A percentile compares a stretch with the other conserved stretches of the same genome.
Conservation (phyloP, 495 filamentous ascomycete species). For the Haplographium delicatum region DNA sequence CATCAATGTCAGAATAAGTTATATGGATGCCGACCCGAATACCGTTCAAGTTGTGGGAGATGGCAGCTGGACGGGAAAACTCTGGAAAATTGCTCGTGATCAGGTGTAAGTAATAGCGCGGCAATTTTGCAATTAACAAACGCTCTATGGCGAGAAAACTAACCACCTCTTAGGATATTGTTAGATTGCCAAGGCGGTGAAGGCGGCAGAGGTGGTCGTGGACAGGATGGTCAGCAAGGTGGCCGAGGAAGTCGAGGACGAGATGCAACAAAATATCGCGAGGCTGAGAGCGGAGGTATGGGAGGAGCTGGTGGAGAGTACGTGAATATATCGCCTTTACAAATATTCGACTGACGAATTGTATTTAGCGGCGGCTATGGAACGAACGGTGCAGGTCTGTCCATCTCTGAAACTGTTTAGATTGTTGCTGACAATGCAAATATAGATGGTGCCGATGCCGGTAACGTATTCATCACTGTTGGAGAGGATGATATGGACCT, state of each 20-base stretch:
- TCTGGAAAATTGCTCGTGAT: conserved; percentile 26
- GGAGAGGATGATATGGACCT: conserved; percentile 28
- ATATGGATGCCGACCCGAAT: conserved; percentile 9
- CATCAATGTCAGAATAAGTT: conserved; percentile 16
- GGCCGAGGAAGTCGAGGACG: conserved; percentile 25
- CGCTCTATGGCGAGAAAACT: no score
- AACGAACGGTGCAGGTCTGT: conserved; percentile 26
- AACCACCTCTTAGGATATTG: no score
- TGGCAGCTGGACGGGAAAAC: conserved; percentile 19
- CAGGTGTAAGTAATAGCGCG: no score
- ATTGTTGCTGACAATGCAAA: neutral
- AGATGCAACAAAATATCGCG: conserved; percentile 26
- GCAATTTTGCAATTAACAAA: no score
- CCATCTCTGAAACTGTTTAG: no score
- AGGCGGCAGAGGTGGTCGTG: conserved; percentile 33
- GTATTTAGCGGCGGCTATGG: conserved; percentile 23
- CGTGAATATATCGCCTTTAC: no score
- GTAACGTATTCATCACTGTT: conserved; percentile 27
- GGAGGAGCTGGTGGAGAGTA: conserved; percentile 31
- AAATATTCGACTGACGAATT: neutral
- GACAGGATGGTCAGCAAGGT: conserved; percentile 30
- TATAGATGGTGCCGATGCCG: conserved; percentile 28
- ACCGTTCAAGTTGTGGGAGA: conserved; percentile 19
- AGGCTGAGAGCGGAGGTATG: conserved; percentile 27
- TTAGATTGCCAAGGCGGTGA: conserved; percentile 30